A percentile compares a stretch with the other conserved stretches of the same genome.
Evolutionary conservation across 306 rosid genomes (phyloP).

Genomic region (Lathyrus tuberosus): DNA sequence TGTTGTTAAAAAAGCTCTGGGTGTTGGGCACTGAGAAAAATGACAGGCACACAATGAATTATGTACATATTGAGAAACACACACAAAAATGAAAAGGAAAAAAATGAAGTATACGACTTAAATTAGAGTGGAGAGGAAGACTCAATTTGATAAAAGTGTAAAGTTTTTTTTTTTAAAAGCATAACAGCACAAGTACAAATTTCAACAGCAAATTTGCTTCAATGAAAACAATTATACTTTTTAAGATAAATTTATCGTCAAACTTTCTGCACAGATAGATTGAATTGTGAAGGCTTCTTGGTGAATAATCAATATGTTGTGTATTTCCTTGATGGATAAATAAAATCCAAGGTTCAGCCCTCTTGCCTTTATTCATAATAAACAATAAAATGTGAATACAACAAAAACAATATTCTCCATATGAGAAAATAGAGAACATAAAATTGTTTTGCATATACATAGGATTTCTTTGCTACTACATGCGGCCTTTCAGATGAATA

Average conservation of each 20-base stretch:
- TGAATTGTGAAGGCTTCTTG: background rate
- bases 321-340: conserved; percentile 5
- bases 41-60: background rate
- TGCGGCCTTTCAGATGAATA: conserved; percentile 17
- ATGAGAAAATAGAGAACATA: conserved; percentile 29
- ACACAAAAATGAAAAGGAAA: background rate
- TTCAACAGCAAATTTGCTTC: conserved; percentile 6
- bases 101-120: background rate
- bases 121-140: background rate
- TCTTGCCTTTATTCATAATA: conserved; percentile 14
- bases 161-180: background rate
- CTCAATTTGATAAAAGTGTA: background rate
- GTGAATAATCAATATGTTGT: conserved; percentile 5
- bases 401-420: conserved; percentile 19
- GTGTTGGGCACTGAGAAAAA: conserved; percentile 6
- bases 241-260: background rate
- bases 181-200: background rate
- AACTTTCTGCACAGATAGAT: conserved; percentile 11
- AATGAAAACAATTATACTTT: conserved; percentile 17
- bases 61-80: conserved; percentile 2
- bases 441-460: conserved; percentile 35
- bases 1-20: background rate
- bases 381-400: background rate
- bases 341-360: background rate
- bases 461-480: conserved; percentile 6